Conservation (phyloP, 768 basidiomycete genomes). For the Pluteus cervinus region DNA sequence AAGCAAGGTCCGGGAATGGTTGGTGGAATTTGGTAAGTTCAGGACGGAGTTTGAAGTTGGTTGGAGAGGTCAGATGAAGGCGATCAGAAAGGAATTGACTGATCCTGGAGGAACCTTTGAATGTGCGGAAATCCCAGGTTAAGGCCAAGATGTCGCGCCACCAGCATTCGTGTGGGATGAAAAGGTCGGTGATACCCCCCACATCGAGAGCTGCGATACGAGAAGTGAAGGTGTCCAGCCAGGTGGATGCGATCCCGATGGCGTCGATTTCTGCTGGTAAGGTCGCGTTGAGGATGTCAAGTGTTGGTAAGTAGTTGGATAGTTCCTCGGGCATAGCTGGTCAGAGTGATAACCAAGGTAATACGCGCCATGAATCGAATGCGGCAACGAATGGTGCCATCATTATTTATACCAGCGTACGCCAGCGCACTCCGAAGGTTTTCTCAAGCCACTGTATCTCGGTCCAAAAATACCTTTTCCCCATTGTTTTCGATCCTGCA, state of each 20-base stretch:
- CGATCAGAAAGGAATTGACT: constrained; percentile 31
- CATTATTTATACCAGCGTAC: too few relatives aligned
- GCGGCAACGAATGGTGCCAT: too few relatives aligned
- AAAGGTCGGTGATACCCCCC: constrained; percentile 12
- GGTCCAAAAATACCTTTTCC: too few relatives aligned
- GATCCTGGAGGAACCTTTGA: constrained; percentile 29
- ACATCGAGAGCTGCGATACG: constrained; percentile 9
- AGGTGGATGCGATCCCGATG: constrained; percentile 11
- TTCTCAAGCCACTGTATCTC: too few relatives aligned
- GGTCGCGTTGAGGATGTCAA: constrained; percentile 13
- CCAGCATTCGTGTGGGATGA: constrained; percentile 28
- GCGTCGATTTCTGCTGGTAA: constrained; percentile 11
- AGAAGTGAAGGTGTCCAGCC: constrained; percentile 16
- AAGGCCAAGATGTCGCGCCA: constrained; percentile 45
- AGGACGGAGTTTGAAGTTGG: constrained; percentile 20
- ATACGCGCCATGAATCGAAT: too few relatives aligned
- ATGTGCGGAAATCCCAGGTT: constrained; percentile 46
- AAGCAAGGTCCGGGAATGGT: constrained; percentile 34
- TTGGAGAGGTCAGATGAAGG: constrained; percentile 20
- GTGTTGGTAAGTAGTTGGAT: constrained; percentile 19
- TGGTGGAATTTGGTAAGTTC: constrained; percentile 20
- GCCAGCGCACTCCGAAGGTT: too few relatives aligned
- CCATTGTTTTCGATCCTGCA: too few relatives aligned
- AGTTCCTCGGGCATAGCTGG: too few relatives aligned
- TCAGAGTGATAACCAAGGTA: too few relatives aligned